Evolutionary conservation across 2,329 filamentous ascomycete species (phyloP).

Genomic region (Botrytis elliptica): DNA sequence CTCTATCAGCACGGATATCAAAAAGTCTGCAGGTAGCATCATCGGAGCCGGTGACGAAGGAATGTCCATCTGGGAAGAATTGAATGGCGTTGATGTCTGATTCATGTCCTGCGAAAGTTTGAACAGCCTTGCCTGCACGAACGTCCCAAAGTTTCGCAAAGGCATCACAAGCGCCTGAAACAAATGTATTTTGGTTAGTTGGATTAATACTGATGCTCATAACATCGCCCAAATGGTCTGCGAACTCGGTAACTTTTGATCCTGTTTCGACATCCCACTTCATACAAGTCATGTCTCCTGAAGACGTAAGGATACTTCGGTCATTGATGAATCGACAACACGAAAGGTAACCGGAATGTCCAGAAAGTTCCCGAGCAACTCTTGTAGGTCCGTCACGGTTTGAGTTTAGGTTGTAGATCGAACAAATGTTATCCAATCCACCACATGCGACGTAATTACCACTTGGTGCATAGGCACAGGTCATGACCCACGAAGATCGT

Average conservation of each 20-base stretch:
- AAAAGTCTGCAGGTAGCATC: conserved; percentile 97
- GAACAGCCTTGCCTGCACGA: conserved; percentile 93
- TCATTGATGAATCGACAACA: conserved; percentile 99
- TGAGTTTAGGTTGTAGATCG: conserved; percentile 97
- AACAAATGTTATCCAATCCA: conserved; percentile 99
- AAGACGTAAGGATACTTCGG: conserved; percentile 94
- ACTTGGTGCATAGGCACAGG: conserved; percentile 96
- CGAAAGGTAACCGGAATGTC: conserved; percentile 94
- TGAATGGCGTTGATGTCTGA: conserved; percentile 99
- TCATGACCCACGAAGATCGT: conserved; percentile 99
- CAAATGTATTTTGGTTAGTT: conserved; percentile 98
- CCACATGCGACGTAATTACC: conserved; percentile 98
- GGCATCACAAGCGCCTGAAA: conserved; percentile 97
- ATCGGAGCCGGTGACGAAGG: conserved; percentile 96
- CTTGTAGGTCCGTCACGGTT: conserved; percentile 93
- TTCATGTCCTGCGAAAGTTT: conserved; percentile 97
- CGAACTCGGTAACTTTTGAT: conserved; percentile 95
- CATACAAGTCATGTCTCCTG: conserved; percentile 99
- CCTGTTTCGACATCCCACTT: conserved; percentile 99
- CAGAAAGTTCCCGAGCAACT: conserved; percentile 91
- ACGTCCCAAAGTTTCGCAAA: conserved; percentile 99
- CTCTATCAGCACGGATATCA: conserved; percentile 92
- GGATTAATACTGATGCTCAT: conserved; percentile 99
- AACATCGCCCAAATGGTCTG: conserved; percentile 95
- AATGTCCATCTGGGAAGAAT: conserved; percentile 98